Evolutionary conservation across 129 eudicot genomes (phyloP).

Genomic region (Rutidosis leptorrhynchoides): DNA sequence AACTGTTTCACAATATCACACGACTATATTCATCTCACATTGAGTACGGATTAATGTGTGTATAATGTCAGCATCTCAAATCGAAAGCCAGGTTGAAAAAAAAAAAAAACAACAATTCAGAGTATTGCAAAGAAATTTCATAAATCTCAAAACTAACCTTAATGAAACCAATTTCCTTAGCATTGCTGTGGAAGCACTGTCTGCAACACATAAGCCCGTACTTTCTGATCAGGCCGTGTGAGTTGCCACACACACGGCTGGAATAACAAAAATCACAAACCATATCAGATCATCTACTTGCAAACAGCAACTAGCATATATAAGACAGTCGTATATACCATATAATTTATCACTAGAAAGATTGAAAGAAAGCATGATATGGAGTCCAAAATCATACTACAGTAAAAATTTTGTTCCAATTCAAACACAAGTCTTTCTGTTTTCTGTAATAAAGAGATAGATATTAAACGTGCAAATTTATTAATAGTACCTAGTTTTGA

Average conservation of each 20-base stretch:
- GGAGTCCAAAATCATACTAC: neutral
- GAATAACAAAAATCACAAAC: neutral
- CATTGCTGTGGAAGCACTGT: slow-evolving; percentile 60
- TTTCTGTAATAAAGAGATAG: too few species aligned
- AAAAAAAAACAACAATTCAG: neutral
- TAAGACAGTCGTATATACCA: neutral
- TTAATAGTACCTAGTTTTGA: too few species aligned
- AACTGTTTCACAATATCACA: neutral
- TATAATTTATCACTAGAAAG: too few species aligned
- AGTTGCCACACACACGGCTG: slow-evolving; percentile 59
- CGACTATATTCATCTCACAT: neutral
- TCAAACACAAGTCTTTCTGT: neutral
- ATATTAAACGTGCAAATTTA: too few species aligned
- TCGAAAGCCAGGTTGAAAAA: neutral
- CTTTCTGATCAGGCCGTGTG: slow-evolving; percentile 51
- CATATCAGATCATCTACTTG: slow-evolving; percentile 4
- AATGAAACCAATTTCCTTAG: slow-evolving; percentile 55
- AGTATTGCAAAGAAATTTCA: neutral
- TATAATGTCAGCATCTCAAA: neutral
- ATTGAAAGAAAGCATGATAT: neutral
- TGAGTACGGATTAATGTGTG: neutral
- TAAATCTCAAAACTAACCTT: slow-evolving; percentile 32
- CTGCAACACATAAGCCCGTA: slow-evolving; percentile 66
- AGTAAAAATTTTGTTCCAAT: neutral
- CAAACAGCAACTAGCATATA: neutral